Evolutionary conservation across 2,329 filamentous ascomycete genomes (phyloP).

Genomic region (Xylariaceae sp.): DNA sequence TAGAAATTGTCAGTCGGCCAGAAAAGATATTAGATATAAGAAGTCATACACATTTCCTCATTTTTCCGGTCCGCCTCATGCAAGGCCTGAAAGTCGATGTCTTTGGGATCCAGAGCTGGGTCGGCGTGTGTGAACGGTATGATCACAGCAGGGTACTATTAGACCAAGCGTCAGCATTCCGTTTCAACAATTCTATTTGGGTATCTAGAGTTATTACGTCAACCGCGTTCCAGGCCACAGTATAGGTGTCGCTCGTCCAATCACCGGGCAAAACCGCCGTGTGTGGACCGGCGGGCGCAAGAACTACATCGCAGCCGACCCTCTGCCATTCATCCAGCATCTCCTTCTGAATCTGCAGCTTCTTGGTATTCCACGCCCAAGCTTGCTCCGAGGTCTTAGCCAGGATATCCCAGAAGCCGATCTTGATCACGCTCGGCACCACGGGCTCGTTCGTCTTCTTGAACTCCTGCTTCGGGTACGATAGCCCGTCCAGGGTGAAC

Average conservation of each 20-base stretch:
- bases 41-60: constrained; percentile 35
- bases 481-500: constrained; percentile 41
- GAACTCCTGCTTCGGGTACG: constrained; percentile 38
- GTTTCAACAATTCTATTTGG: neutral
- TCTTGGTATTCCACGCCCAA: constrained; percentile 40
- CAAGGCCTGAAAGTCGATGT: constrained; percentile 31
- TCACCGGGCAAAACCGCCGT: constrained; percentile 37
- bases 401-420: constrained; percentile 39
- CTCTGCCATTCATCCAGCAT: constrained; percentile 41
- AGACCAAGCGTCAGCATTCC: neutral
- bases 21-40: neutral
- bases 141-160: constrained; percentile 41
- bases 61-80: constrained; percentile 31
- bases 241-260: constrained; percentile 41
- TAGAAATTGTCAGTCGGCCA: constrained; percentile 16
- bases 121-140: constrained; percentile 37
- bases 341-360: constrained; percentile 36
- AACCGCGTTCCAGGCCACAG: constrained; percentile 40
- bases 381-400: constrained; percentile 38
- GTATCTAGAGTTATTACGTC: constrained; percentile 33
- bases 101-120: constrained; percentile 33
- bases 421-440: constrained; percentile 38
- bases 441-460: constrained; percentile 37
- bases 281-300: constrained; percentile 36
- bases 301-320: constrained; percentile 36